Percentiles rank a stretch among this genome's conserved stretches.
phyloP scores from a whole-genome alignment of 2,329 filamentous ascomycete genomes.

The Colletotrichum sp. region DNA sequence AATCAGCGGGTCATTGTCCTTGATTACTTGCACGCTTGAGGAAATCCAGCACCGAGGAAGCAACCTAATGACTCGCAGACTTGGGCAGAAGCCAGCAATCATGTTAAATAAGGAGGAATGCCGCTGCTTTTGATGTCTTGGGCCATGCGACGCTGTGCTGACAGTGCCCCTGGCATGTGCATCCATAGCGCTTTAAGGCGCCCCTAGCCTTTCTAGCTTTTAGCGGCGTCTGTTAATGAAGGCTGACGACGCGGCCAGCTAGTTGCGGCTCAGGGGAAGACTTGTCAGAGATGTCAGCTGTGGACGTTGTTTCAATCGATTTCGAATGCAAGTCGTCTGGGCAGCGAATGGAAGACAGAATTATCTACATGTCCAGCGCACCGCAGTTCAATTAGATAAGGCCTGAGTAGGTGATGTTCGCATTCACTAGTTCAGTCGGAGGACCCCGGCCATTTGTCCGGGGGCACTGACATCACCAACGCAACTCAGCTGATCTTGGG shows the following conservation, averaged over 20 bases:
- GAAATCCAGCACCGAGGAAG: neutral
- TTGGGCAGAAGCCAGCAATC: neutral
- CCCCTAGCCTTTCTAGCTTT: neutral
- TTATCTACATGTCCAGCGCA: neutral
- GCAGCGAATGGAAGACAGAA: neutral
- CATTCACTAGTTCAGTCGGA: neutral
- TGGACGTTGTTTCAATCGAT: neutral
- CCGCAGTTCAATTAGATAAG: neutral
- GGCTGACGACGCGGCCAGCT: neutral
- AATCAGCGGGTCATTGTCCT: neutral
- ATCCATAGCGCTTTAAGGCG: neutral
- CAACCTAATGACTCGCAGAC: neutral
- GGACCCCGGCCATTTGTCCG: neutral
- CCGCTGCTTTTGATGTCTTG: neutral
- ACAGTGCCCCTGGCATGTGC: neutral
- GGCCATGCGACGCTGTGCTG: neutral
- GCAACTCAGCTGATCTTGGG: neutral
- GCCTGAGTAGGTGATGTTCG: neutral
- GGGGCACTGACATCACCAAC: neutral
- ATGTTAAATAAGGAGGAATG: neutral
- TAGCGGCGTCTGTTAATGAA: neutral
- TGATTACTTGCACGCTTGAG: neutral
- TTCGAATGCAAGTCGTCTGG: neutral
- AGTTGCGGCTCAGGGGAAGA: neutral
- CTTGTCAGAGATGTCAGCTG: neutral